These are phyloP conservation scores for Syzygium malaccense DNA, from an alignment of 441 rosid species.

Conservation along the genomic window DNA sequence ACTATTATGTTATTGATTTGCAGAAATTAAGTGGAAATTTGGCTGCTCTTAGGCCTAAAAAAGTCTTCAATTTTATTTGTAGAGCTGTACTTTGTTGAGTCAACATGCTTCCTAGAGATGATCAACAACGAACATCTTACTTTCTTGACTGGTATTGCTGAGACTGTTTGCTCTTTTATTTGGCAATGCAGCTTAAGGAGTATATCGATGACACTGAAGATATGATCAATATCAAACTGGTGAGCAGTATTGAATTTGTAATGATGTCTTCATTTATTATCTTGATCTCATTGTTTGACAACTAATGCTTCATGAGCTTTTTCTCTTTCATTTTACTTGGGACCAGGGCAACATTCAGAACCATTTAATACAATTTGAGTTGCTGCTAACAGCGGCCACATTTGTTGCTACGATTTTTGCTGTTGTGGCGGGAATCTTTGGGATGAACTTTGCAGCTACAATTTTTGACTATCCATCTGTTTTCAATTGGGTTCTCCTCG, in stretches of 20 bases:
- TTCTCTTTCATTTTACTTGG: neutral
- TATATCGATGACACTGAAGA: slow-evolving; percentile 98
- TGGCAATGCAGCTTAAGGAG: slow-evolving; percentile 73
- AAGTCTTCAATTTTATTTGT: neutral
- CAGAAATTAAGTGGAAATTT: neutral
- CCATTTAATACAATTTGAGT: slow-evolving; percentile 86
- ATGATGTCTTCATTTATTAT: neutral
- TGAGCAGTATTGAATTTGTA: slow-evolving; percentile 17
- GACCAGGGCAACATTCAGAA: slow-evolving; percentile 91
- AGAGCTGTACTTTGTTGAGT: neutral
- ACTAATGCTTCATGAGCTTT: neutral
- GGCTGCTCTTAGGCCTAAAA: neutral
- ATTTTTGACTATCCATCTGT: slow-evolving; percentile 51
- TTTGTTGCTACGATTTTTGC: slow-evolving; percentile 84
- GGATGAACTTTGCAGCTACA: slow-evolving; percentile 76
- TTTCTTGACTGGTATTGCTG: neutral
- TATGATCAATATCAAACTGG: slow-evolving; percentile 93
- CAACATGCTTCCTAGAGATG: neutral
- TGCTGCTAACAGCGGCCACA: slow-evolving; percentile 94
- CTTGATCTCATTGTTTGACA: neutral
- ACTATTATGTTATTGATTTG: neutral
- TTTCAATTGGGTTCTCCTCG: slow-evolving; percentile 69
- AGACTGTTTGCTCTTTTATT: neutral
- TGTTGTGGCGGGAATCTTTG: slow-evolving; percentile 76
- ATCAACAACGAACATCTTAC: neutral